A percentile compares a stretch with the other conserved stretches of the same genome.
phyloP scores from a whole-genome alignment of 306 rosid species.

The Corylus americana region DNA sequence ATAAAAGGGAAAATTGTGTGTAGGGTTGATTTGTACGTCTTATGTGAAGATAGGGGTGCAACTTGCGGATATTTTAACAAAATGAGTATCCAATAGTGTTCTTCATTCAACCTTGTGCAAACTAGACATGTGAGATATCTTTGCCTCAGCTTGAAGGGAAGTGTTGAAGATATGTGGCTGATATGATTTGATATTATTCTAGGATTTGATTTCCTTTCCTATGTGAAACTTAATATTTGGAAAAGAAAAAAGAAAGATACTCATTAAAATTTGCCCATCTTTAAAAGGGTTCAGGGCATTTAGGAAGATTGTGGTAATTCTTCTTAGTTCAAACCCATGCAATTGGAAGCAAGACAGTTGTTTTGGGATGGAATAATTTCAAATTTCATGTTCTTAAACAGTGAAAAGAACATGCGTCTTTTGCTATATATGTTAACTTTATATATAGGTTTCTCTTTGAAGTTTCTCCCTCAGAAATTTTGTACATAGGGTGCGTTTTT shows the following conservation, averaged over 20 bases:
- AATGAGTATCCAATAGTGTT: too few species aligned
- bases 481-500: conserved; percentile 9
- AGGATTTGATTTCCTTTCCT: background rate
- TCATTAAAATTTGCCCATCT: background rate
- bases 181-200: too few species aligned
- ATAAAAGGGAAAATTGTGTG: too few species aligned
- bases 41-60: too few species aligned
- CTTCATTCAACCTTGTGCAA: too few species aligned
- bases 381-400: background rate
- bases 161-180: too few species aligned
- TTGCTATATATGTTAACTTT: conserved; percentile 13
- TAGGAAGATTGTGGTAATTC: background rate
- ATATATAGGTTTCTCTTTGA: conserved; percentile 28
- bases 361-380: background rate
- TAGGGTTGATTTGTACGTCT: too few species aligned
- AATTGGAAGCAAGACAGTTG: background rate
- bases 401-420: conserved; percentile 14
- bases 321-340: background rate
- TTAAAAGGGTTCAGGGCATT: background rate
- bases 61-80: too few species aligned
- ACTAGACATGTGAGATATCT: too few species aligned
- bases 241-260: background rate
- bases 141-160: too few species aligned
- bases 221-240: background rate
- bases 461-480: conserved; percentile 3